These are phyloP conservation scores for Planoprotostelium fungivorum DNA, from an alignment of 78 protist species.

Conservation along the genomic window DNA sequence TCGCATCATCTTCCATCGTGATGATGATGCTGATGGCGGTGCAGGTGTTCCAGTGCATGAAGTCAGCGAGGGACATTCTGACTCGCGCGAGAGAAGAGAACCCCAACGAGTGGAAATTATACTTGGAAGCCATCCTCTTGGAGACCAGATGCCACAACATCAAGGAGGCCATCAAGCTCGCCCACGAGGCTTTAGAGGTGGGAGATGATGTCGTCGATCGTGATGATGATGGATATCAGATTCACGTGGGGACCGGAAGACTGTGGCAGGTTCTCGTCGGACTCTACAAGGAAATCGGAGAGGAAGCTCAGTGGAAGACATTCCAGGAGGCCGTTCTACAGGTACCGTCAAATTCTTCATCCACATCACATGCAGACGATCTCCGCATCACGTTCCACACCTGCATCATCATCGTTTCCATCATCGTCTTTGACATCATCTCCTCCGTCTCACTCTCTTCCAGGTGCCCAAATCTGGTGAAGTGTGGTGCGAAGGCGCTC, in stretches of 20 bases:
- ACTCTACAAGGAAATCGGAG: slow-evolving; percentile 54
- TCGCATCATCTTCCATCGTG: slow-evolving; percentile 31
- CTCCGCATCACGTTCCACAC: not conserved
- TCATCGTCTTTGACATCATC: not conserved
- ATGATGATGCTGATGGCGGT: not conserved
- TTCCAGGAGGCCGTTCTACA: slow-evolving; percentile 51
- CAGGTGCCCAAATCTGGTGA: slow-evolving; percentile 91
- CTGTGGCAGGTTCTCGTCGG: slow-evolving; percentile 91
- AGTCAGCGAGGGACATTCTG: slow-evolving; percentile 12
- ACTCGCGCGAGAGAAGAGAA: slow-evolving; percentile 47
- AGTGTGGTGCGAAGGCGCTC: slow-evolving; percentile 96
- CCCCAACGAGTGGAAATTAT: slow-evolving; percentile 81
- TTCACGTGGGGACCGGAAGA: slow-evolving; percentile 83
- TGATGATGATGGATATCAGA: not conserved
- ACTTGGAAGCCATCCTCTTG: slow-evolving; percentile 70
- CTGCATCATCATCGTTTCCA: not conserved
- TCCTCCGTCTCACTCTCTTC: not conserved
- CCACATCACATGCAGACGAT: not conserved
- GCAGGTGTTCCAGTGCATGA: not conserved
- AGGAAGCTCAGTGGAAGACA: slow-evolving; percentile 26
- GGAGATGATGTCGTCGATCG: not conserved
- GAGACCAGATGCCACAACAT: slow-evolving; percentile 74
- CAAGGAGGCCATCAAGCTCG: slow-evolving; percentile 56
- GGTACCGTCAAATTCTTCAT: not conserved
- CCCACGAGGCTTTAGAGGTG: slow-evolving; percentile 62